These are phyloP conservation scores for Tetracladium setigerum DNA, from an alignment of 495 filamentous ascomycete genomes.

Conservation along the genomic window DNA sequence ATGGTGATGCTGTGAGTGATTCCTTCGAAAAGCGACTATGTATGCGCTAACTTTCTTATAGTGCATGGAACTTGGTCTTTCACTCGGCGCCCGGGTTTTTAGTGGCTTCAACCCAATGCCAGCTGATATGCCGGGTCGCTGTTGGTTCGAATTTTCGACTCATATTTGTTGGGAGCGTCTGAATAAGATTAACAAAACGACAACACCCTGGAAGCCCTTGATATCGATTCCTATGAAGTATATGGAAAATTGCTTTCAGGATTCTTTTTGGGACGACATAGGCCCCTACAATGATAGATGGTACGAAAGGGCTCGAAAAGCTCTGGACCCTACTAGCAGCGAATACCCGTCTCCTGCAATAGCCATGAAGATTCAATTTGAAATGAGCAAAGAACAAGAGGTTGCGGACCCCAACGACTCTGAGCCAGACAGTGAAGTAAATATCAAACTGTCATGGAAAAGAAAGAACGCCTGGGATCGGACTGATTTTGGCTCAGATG, in stretches of 20 bases:
- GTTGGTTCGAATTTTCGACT: not conserved
- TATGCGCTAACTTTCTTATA: not conserved
- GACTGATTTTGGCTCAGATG: no score
- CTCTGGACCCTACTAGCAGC: no score
- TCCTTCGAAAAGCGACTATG: no score
- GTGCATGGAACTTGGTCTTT: constrained; percentile 5
- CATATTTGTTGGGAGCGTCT: not conserved
- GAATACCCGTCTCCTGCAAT: no score
- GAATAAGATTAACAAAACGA: not conserved
- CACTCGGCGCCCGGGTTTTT: constrained; percentile 7
- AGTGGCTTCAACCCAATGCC: constrained; percentile 5
- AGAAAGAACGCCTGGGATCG: no score
- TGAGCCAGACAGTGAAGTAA: not conserved
- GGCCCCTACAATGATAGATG: not conserved
- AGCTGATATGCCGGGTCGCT: not conserved
- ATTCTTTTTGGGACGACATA: constrained; percentile 3
- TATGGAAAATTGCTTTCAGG: not conserved
- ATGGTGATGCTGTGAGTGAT: not conserved
- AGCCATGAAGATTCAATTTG: not conserved
- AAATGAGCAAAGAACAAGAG: not conserved
- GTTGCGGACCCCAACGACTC: not conserved
- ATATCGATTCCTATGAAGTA: constrained; percentile 2
- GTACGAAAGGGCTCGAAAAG: no score
- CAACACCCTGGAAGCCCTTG: constrained; percentile 4
- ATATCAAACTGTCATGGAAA: not conserved